phyloP scores from a whole-genome alignment of 1,139 yeast species.

The Geotrichum bryndzae region DNA sequence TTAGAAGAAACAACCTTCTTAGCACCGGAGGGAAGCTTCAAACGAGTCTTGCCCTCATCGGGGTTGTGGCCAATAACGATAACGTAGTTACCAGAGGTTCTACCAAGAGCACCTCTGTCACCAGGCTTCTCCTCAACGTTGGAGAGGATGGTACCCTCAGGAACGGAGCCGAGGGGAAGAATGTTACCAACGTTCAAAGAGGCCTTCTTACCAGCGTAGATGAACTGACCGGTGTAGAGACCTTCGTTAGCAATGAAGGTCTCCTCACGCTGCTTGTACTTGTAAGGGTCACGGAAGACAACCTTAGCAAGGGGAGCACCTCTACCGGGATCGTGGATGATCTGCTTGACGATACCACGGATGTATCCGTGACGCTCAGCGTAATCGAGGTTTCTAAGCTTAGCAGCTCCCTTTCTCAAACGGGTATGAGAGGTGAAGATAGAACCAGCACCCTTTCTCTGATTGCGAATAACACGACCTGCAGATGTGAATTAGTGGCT shows the following conservation, averaged over 20 bases:
- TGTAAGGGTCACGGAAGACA: slow-evolving; percentile 99
- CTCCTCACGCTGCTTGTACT: slow-evolving; percentile 95
- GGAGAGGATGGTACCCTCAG: slow-evolving; percentile 98
- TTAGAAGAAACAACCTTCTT: slow-evolving; percentile 91
- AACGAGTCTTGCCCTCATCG: slow-evolving; percentile 98
- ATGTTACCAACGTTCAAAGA: slow-evolving; percentile 96
- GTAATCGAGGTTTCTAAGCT: slow-evolving; percentile 97
- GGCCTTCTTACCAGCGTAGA: slow-evolving; percentile 99
- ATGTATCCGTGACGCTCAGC: slow-evolving; percentile 99
- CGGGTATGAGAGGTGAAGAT: slow-evolving; percentile 99
- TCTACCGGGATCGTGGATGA: slow-evolving; percentile 99
- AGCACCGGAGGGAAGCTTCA: slow-evolving; percentile 98
- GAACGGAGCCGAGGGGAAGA: slow-evolving; percentile 92
- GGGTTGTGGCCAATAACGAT: slow-evolving; percentile 99
- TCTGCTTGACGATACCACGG: slow-evolving; percentile 98
- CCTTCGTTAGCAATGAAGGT: slow-evolving; percentile 99
- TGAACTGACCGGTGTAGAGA: slow-evolving; percentile 98
- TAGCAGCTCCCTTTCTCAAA: slow-evolving; percentile 99
- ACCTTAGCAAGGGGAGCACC: slow-evolving; percentile 99
- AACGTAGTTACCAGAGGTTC: slow-evolving; percentile 99
- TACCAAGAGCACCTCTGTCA: slow-evolving; percentile 92
- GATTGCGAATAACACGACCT: slow-evolving; percentile 99
- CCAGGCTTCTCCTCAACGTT: slow-evolving; percentile 99
- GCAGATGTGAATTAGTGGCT: slow-evolving; percentile 24
- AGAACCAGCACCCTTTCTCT: slow-evolving; percentile 99